These are phyloP conservation scores for Blepharisma stoltei DNA, from an alignment of 73 alveolate genomes.

Conservation along the genomic window DNA sequence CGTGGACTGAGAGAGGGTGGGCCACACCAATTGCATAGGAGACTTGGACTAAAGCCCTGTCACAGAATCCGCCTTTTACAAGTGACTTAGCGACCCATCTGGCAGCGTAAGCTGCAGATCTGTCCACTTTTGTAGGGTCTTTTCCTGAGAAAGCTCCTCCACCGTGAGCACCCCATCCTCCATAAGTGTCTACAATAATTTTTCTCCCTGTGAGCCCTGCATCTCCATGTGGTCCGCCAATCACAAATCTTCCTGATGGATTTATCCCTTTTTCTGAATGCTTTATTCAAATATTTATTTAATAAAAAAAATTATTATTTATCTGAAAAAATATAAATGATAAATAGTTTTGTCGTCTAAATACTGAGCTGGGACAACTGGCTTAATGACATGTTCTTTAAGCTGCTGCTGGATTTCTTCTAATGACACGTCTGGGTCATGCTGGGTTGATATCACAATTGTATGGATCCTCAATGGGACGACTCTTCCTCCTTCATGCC, in stretches of 20 bases:
- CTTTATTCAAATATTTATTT: no score
- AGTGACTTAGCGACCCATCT: slow-evolving; percentile 95
- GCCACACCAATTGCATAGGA: slow-evolving; percentile 86
- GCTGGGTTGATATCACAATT: slow-evolving; percentile 93
- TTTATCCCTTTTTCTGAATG: no score
- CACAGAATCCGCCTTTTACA: slow-evolving; percentile 73
- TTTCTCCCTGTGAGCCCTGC: slow-evolving; percentile 99
- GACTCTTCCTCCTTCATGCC: slow-evolving; percentile 70
- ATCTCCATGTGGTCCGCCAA: slow-evolving; percentile 99
- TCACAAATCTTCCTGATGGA: slow-evolving; percentile 92
- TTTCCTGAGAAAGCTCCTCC: slow-evolving; percentile 99
- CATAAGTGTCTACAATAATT: slow-evolving; percentile 96
- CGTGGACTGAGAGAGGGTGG: slow-evolving; percentile 85
- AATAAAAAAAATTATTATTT: no score
- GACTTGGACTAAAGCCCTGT: slow-evolving; percentile 87
- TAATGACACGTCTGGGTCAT: slow-evolving; percentile 75
- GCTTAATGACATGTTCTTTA: slow-evolving; percentile 79
- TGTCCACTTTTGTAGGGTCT: slow-evolving; percentile 95
- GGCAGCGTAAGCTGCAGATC: slow-evolving; percentile 93
- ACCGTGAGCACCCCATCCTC: slow-evolving; percentile 97
- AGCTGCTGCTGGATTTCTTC: slow-evolving; percentile 71
- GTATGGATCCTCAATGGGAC: slow-evolving; percentile 91
- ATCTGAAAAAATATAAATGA: slow-evolving; percentile 84
- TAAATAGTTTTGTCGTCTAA: slow-evolving; percentile 73
- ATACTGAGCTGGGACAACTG: slow-evolving; percentile 80